A percentile compares a stretch with the other conserved stretches of the same genome.
Conservation (phyloP, 306 rosid species). For the Cicer yamashitae region DNA sequence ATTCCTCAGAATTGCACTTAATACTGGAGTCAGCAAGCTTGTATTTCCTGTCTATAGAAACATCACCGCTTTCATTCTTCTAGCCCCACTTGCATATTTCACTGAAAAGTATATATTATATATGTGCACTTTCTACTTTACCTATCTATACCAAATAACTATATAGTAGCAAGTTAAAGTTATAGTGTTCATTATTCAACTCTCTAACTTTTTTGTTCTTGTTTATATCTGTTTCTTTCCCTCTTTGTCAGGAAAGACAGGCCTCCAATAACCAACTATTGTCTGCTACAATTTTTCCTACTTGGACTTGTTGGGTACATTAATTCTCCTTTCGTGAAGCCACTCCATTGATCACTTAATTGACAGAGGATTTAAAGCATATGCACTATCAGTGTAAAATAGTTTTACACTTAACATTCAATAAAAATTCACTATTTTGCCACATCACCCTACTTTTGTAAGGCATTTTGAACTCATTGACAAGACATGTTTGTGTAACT, state of each 20-base stretch:
- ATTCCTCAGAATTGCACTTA: constrained; percentile 60
- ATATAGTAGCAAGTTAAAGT: too few relatives aligned
- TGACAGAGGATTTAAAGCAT: too few relatives aligned
- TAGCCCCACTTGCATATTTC: constrained; percentile 61
- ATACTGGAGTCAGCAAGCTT: constrained; percentile 66
- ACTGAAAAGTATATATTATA: constrained; percentile 60
- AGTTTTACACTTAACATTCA: too few relatives aligned
- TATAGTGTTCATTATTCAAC: neutral
- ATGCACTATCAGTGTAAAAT: too few relatives aligned
- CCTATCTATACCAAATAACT: neutral
- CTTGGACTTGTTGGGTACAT: constrained; percentile 75
- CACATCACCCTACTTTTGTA: too few relatives aligned
- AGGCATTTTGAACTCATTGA: too few relatives aligned
- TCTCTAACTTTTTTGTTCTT: constrained; percentile 19
- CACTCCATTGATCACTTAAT: neutral
- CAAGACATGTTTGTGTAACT: constrained; percentile 6
- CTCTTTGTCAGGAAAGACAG: constrained; percentile 60
- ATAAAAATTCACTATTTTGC: too few relatives aligned
- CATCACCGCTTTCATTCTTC: constrained; percentile 52
- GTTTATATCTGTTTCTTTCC: neutral
- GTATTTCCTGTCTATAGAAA: constrained; percentile 71
- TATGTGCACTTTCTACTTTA: constrained; percentile 24
- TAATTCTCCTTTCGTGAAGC: constrained; percentile 34
- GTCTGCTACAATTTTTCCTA: constrained; percentile 58
- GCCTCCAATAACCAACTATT: constrained; percentile 51